These are phyloP conservation scores for Spizellomyces punctatus DNA, from an alignment of 192 early-diverging fungal genomes.

Conservation along the genomic window DNA sequence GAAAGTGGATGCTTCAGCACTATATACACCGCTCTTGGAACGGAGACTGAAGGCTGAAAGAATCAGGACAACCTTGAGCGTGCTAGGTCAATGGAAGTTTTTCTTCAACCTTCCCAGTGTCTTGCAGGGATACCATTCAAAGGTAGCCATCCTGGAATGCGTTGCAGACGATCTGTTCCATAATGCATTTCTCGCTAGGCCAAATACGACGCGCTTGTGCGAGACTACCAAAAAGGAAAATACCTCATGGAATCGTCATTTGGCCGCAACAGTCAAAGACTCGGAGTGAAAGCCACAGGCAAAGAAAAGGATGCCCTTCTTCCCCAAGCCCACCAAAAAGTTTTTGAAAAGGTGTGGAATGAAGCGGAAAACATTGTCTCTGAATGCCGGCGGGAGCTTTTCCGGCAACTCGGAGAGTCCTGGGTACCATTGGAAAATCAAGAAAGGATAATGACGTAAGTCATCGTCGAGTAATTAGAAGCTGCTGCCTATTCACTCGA, in stretches of 20 bases:
- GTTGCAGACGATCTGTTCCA: no score
- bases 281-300: background rate
- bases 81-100: conserved; percentile 96
- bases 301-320: conserved; percentile 39
- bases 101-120: conserved; percentile 95
- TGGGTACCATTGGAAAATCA: conserved; percentile 84
- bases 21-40: conserved; percentile 87
- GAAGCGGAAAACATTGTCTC: conserved; percentile 86
- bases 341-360: conserved; percentile 94
- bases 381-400: conserved; percentile 71
- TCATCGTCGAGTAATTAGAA: conserved; percentile 16
- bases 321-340: conserved; percentile 57
- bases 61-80: conserved; percentile 82
- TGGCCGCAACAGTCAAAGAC: conserved; percentile 2
- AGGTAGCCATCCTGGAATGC: conserved; percentile 46
- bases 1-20: conserved; percentile 68
- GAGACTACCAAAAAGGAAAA: conserved; percentile 96
- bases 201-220: conserved; percentile 86
- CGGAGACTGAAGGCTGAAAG: conserved; percentile 84
- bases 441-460: conserved; percentile 82
- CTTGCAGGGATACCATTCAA: conserved; percentile 78
- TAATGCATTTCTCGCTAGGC: conserved; percentile 41
- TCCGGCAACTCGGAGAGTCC: conserved; percentile 73
- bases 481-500: background rate
- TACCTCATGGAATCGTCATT: conserved; percentile 70